phyloP scores from a whole-genome alignment of 768 basidiomycete genomes.

The Gymnopilus junonius region DNA sequence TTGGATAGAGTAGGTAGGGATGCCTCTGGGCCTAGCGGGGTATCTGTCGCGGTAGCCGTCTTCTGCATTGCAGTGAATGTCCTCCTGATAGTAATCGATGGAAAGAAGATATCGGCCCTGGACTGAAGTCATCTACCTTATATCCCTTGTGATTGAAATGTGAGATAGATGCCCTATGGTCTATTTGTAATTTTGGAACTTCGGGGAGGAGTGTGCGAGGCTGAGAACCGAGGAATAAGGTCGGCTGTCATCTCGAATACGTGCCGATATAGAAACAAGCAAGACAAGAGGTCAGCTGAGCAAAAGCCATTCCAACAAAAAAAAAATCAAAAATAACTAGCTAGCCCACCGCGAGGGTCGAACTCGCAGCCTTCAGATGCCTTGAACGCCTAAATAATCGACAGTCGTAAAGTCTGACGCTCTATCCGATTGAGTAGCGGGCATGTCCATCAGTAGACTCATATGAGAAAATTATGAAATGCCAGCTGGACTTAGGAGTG shows the following conservation, averaged over 20 bases:
- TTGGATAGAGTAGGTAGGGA: conserved; percentile 33
- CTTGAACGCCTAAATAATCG: conserved; percentile 10
- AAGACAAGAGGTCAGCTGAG: not conserved
- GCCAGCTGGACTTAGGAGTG: not conserved
- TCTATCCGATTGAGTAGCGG: conserved; percentile 74
- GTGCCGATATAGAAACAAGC: not conserved
- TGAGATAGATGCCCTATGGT: not conserved
- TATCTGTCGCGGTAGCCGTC: not conserved
- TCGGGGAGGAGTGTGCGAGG: not conserved
- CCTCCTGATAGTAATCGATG: not conserved
- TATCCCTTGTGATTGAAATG: not conserved
- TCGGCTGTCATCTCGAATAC: not conserved
- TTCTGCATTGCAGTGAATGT: not conserved
- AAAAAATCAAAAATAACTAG: conserved; percentile 12
- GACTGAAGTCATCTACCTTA: not conserved
- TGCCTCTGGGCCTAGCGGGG: conserved; percentile 21
- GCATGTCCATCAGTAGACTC: conserved; percentile 21
- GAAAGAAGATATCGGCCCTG: not conserved
- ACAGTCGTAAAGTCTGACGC: conserved; percentile 56
- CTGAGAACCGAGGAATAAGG: not conserved
- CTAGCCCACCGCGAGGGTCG: conserved; percentile 84
- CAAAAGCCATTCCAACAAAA: not conserved
- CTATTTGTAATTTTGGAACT: not conserved
- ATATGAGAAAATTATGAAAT: too few species aligned
- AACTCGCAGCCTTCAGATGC: conserved; percentile 84